Base-by-base conservation (phyloP, 805 yeast genomes). In the Starmerella floricola region DNA sequence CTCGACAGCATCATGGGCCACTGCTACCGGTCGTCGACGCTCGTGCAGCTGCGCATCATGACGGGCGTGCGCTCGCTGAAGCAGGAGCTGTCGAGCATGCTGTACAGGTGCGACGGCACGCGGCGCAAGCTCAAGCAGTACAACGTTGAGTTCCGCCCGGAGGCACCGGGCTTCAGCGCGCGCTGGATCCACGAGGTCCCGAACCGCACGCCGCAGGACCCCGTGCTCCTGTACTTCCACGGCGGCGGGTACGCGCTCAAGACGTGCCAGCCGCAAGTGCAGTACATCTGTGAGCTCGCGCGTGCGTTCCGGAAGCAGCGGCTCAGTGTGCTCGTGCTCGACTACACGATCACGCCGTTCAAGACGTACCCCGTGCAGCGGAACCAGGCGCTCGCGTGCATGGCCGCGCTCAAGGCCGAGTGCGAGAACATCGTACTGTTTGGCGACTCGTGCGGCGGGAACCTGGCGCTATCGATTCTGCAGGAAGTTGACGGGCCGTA, bases 391-490 rank as follows among this genome's bases (percentile, higher is more conserved):
- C 44, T 51, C 3, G 38, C 44, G 11, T 41, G 49, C 12, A 45
- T 51, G 35, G 41, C 41, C 11, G 47, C 39, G 28, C 46, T 60
- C 29, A 34, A 40, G 17, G 34, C 51, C 31, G 31, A 48, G 1
- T 48, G 51, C 33, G 24, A 44, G 23, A 45, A 53, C 34, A 46
- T 60, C 35, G 41, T 57, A 2, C 21, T 58, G 5, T 36, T 49
- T 33, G 63, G 63, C 19, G 63, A 60, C 38, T 60, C 63, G 6
- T 62, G 62, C 15, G 63, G 63, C 24, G 63, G 55, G 0, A 58
- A 59, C 36, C 45, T 60, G 8, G 51, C 48, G 10, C 38, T 57
- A 10, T 30, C 30, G 12, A 37, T 44, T 6, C 40, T 48, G n/a
- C 42, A 39, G 17, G 44, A 40, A n/a, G 44, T 38, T 15, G 38